Conservation (phyloP, 1,284 basidiomycete species). For the Lentinus polychrous region DNA sequence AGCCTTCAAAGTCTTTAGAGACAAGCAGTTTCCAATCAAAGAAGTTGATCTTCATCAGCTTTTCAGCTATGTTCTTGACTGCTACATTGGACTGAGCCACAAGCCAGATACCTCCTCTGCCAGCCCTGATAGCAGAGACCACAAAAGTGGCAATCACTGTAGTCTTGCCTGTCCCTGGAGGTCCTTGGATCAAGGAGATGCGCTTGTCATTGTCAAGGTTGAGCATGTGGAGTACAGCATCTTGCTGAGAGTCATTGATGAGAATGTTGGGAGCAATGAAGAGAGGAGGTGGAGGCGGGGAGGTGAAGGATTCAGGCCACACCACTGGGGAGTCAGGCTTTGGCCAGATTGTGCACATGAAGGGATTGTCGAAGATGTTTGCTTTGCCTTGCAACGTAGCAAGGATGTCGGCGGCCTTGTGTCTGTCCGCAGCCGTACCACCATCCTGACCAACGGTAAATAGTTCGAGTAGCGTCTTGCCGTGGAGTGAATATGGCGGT, state of each 20-base stretch:
- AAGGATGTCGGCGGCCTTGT: slow-evolving; percentile 37
- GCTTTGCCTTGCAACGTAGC: slow-evolving; percentile 41
- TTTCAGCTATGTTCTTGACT: slow-evolving; percentile 68
- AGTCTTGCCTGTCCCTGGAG: slow-evolving; percentile 38
- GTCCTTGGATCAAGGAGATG: slow-evolving; percentile 52
- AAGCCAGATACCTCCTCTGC: slow-evolving; percentile 53
- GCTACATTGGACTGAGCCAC: slow-evolving; percentile 64
- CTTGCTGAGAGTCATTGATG: slow-evolving; percentile 49
- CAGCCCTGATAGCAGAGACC: slow-evolving; percentile 29
- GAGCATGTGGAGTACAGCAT: slow-evolving; percentile 48
- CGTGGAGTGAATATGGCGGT: slow-evolving; percentile 13
- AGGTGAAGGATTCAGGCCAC: slow-evolving; percentile 22
- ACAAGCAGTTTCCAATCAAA: slow-evolving; percentile 48
- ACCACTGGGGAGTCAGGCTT: slow-evolving; percentile 13
- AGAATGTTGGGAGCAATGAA: slow-evolving; percentile 12
- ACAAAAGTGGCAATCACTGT: slow-evolving; percentile 54
- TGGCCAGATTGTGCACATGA: slow-evolving; percentile 43
- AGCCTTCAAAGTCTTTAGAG: slow-evolving; percentile 55
- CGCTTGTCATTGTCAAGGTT: slow-evolving; percentile 27
- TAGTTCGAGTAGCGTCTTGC: slow-evolving; percentile 19
- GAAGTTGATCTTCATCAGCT: slow-evolving; percentile 39
- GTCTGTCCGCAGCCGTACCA: slow-evolving; percentile 45
- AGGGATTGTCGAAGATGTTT: slow-evolving; percentile 41
- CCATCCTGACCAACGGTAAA: slow-evolving; percentile 42
- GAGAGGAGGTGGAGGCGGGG: slow-evolving; percentile 10